A percentile compares a stretch with the other conserved stretches of the same genome.
phyloP scores from a whole-genome alignment of 257 asterid species.

The Thymus quinquecostatus region DNA sequence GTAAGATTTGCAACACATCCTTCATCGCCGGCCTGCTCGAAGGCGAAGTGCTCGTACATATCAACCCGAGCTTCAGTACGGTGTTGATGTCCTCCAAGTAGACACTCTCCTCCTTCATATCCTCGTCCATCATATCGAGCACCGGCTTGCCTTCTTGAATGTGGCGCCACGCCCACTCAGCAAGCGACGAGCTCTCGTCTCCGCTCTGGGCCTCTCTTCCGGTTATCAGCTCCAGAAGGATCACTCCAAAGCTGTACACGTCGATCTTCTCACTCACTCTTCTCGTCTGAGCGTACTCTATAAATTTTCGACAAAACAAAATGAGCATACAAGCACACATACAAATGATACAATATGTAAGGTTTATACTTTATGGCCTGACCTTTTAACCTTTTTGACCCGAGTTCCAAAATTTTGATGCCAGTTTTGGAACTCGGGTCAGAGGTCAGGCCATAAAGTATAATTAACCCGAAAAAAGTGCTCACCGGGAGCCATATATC shows the following conservation, averaged over 20 bases:
- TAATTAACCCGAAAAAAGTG: not conserved
- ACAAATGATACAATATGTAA: no score
- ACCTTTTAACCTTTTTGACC: no score
- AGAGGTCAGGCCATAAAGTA: no score
- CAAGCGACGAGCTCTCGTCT: slow-evolving; percentile 67
- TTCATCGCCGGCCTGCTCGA: slow-evolving; percentile 77
- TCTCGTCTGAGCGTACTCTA: slow-evolving; percentile 78
- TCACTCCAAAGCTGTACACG: slow-evolving; percentile 85
- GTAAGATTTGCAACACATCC: slow-evolving; percentile 63
- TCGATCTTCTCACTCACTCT: slow-evolving; percentile 87
- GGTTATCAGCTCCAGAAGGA: slow-evolving; percentile 76
- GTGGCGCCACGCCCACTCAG: slow-evolving; percentile 79
- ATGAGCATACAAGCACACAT: no score
- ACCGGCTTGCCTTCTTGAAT: slow-evolving; percentile 52
- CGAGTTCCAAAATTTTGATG: no score
- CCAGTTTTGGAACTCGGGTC: no score
- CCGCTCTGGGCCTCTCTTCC: slow-evolving; percentile 80
- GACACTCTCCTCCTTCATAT: slow-evolving; percentile 56
- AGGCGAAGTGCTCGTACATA: slow-evolving; percentile 67
- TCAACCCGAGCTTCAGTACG: slow-evolving; percentile 71
- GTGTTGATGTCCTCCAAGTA: slow-evolving; percentile 58
- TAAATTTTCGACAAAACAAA: slow-evolving; percentile 5
- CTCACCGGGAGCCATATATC: slow-evolving; percentile 69
- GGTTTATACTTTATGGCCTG: no score
- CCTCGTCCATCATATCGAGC: slow-evolving; percentile 57